Base-by-base conservation (phyloP, 495 filamentous ascomycete genomes). In the Corynascus novoguineensis region DNA sequence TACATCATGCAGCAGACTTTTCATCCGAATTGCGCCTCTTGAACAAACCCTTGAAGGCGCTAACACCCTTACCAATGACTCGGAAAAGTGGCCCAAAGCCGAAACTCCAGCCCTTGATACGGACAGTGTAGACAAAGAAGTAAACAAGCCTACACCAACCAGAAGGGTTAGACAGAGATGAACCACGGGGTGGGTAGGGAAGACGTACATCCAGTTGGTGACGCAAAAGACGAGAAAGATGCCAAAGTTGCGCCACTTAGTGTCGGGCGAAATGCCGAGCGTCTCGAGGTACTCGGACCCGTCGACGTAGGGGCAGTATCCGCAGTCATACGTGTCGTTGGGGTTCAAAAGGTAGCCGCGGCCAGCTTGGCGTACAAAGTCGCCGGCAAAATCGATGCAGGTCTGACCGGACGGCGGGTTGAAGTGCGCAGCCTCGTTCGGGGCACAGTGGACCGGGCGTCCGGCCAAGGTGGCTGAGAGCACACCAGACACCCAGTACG, bases 121-220 rank as follows among this genome's bases (percentile, higher is more conserved):
- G 76, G 4, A 90, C 76, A 1, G 86, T 86, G 67, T 88, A 93
- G 51, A 92, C 81, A 58, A 95, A 89, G 75, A 95, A 92, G 69
- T 91, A 92, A 0, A 95, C 86, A 44, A 92, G 75, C 37, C 65
- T 69, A 21, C 6, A 17, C 28, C 10, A 35, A 21, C 12, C 27
- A 27, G 40, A 14, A 42, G 38, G 31, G 11, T 52, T 10, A 29
- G 22, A 12, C 10, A 24, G 15, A 11, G 22, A 2, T 35, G 0
- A 28, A 2, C 15, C 24, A 38, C 22, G 17, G 24, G 11, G 12
- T 5, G 27, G 14, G 14, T 9, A 24, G 22, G 24, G 17, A 11
- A 11, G 22, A 69, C 67, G 65, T 45, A 69, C 67, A 73, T 65
- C 84, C 86, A 92, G 64, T 92, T 92, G 51, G 81, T 83, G 21